Percentiles rank a stretch among this genome's conserved stretches.
These are phyloP conservation scores for Cordia subcordata DNA, from an alignment of 257 asterid genomes.

Conservation along the genomic window DNA sequence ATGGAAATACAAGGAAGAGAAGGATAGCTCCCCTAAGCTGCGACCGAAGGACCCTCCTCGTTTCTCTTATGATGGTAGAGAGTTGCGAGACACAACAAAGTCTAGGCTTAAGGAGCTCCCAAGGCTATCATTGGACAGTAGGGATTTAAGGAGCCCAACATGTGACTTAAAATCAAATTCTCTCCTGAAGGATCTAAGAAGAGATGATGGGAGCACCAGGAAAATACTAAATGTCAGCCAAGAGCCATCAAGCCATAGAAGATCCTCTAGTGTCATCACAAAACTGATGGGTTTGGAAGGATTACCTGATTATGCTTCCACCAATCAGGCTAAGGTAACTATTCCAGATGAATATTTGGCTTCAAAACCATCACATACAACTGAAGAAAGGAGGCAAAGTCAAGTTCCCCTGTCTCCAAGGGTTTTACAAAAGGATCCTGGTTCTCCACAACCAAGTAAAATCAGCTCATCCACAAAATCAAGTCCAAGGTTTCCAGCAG, in stretches of 20 bases:
- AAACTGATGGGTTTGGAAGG: constrained; percentile 93
- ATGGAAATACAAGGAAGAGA: constrained; percentile 41
- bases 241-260: constrained; percentile 45
- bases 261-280: constrained; percentile 71
- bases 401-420: constrained; percentile 31
- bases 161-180: constrained; percentile 47
- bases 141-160: constrained; percentile 31
- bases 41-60: constrained; percentile 49
- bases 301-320: constrained; percentile 40
- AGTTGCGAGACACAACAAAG: constrained; percentile 45
- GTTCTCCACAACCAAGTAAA: constrained; percentile 28
- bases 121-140: constrained; percentile 87
- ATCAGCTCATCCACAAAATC: constrained; percentile 28
- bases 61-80: constrained; percentile 84
- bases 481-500: constrained; percentile 49
- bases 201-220: constrained; percentile 28
- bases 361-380: constrained; percentile 23
- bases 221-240: constrained; percentile 24
- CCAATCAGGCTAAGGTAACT: constrained; percentile 17
- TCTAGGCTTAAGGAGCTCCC: constrained; percentile 63
- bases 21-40: constrained; percentile 18
- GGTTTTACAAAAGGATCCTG: constrained; percentile 31
- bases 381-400: constrained; percentile 31
- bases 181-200: constrained; percentile 31
- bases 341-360: constrained; percentile 24